phyloP scores from a whole-genome alignment of 495 filamentous ascomycete species.

The Annulohypoxylon moriforme region DNA sequence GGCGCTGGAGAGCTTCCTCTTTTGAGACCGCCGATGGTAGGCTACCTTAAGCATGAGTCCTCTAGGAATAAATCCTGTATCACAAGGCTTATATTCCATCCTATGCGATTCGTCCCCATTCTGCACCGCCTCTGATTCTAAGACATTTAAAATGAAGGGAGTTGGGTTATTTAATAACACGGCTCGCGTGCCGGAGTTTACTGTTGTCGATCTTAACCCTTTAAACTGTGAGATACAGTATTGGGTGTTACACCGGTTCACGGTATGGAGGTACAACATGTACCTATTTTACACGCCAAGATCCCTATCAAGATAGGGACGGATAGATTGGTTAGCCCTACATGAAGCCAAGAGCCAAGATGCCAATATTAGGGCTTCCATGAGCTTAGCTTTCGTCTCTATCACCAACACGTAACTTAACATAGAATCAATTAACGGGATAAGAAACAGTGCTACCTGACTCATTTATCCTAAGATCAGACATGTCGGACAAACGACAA shows the following conservation, averaged over 20 bases:
- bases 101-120: neutral
- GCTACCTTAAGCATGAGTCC: neutral
- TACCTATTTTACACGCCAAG: neutral
- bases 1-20: constrained; percentile 25
- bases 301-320: neutral
- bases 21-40: constrained; percentile 20
- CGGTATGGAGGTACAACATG: neutral
- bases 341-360: neutral
- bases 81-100: neutral
- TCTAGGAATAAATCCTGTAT: constrained; percentile 15
- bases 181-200: neutral
- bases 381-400: neutral
- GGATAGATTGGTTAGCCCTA: constrained; percentile 1
- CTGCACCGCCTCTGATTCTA: neutral
- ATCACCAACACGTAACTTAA: neutral
- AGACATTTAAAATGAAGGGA: neutral
- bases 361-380: neutral
- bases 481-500: constrained; percentile 8
- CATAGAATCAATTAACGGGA: neutral
- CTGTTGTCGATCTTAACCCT: too few relatives aligned
- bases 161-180: neutral
- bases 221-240: too few relatives aligned
- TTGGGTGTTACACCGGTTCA: too few relatives aligned
- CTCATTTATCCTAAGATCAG: constrained; percentile 25
- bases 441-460: neutral